A percentile compares a stretch with the other conserved stretches of the same genome.
phyloP scores from a whole-genome alignment of 495 filamentous ascomycete species.

The Talaromyces trachyspermus region DNA sequence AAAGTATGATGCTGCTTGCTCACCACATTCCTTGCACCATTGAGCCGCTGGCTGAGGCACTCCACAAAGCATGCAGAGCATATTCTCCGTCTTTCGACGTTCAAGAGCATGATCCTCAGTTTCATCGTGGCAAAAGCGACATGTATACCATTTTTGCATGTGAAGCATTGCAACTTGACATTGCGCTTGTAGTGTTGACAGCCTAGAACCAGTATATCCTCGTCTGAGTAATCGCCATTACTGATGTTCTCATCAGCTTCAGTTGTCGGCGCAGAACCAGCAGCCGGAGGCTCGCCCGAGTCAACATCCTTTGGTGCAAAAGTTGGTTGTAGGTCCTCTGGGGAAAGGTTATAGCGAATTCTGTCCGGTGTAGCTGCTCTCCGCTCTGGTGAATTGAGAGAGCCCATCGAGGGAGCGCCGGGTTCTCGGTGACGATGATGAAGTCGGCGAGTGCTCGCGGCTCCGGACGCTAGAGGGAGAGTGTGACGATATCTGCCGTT shows the following conservation, averaged over 20 bases:
- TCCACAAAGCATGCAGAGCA: conserved; percentile 96
- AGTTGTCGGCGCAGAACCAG: conserved; percentile 29
- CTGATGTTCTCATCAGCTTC: conserved; percentile 40
- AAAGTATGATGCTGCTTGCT: conserved; percentile 82
- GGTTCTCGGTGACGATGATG: conserved; percentile 24
- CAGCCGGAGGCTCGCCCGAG: background rate
- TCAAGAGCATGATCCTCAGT: conserved; percentile 75
- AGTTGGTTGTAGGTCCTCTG: conserved; percentile 64
- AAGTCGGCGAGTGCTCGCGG: conserved; percentile 27
- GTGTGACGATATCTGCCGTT: conserved; percentile 18
- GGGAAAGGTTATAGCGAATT: conserved; percentile 60
- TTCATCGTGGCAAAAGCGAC: conserved; percentile 89
- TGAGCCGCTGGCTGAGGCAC: conserved; percentile 77
- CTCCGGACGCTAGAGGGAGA: conserved; percentile 29
- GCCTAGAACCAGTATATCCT: conserved; percentile 51
- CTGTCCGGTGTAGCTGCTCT: conserved; percentile 24
- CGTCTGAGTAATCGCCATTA: conserved; percentile 17
- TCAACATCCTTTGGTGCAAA: conserved; percentile 44
- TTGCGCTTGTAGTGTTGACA: conserved; percentile 93
- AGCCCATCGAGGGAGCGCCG: conserved; percentile 21
- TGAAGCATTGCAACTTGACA: conserved; percentile 87
- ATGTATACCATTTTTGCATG: conserved; percentile 93
- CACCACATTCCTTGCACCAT: conserved; percentile 66
- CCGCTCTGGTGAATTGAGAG: conserved; percentile 23
- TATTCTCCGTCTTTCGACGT: conserved; percentile 79